A percentile compares a stretch with the other conserved stretches of the same genome.
Evolutionary conservation across 164 flowering plant genomes (phyloP).

Genomic region (Chimonanthus salicifolius): DNA sequence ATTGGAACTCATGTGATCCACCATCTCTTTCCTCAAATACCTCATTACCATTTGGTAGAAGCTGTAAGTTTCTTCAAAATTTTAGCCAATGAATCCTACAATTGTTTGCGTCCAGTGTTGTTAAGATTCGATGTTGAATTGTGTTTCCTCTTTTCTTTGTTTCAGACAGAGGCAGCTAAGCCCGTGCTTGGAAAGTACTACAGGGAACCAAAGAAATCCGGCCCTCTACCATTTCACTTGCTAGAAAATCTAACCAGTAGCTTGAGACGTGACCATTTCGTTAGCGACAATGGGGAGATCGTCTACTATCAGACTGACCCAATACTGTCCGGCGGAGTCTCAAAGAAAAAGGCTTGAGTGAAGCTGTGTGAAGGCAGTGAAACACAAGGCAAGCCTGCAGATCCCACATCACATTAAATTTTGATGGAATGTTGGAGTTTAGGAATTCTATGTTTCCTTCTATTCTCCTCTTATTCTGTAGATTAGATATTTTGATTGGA

Average conservation of each 20-base stretch:
- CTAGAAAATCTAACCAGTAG: slow-evolving; percentile 31
- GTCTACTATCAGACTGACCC: slow-evolving; percentile 54
- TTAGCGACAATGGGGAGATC: slow-evolving; percentile 49
- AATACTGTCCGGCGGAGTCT: slow-evolving; percentile 6
- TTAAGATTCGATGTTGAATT: not conserved
- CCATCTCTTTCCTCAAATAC: slow-evolving; percentile 63
- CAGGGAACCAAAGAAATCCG: slow-evolving; percentile 49
- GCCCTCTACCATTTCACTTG: slow-evolving; percentile 50
- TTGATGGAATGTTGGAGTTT: not conserved
- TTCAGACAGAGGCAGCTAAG: slow-evolving; percentile 54
- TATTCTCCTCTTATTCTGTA: not conserved
- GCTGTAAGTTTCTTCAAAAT: slow-evolving; percentile 31
- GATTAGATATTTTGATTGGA: not conserved
- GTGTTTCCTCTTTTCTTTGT: not conserved
- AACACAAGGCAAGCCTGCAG: not conserved
- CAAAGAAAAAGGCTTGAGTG: slow-evolving; percentile 16
- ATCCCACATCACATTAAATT: not conserved
- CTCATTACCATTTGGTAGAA: slow-evolving; percentile 50
- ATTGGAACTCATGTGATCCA: slow-evolving; percentile 89
- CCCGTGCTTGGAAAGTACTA: slow-evolving; percentile 58
- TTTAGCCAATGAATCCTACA: not conserved
- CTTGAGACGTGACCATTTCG: slow-evolving; percentile 46
- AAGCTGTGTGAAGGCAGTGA: not conserved
- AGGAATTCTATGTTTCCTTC: not conserved
- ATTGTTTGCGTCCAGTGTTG: not conserved